Base-by-base conservation (phyloP, 2,329 filamentous ascomycete genomes). In the Trichophyton rubrum region DNA sequence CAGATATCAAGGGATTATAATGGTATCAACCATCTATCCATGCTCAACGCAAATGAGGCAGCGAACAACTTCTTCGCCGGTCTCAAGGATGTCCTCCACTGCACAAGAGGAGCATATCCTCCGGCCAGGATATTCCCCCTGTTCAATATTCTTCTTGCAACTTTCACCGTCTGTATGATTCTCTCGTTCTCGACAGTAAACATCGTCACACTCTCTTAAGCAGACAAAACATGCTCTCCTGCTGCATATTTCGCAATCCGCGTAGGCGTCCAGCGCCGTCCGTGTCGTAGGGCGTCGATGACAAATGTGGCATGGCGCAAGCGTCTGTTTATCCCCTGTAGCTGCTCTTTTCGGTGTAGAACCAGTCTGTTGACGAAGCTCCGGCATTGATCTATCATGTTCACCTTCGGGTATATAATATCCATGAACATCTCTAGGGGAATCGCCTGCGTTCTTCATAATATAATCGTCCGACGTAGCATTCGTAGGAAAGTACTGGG, bases 271-370 rank as follows among this genome's bases (percentile, higher is more conserved):
- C 1, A 76, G 66, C 22, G 73, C 67, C 56, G 72, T 69, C 17
- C 69, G 69, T 1, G 73, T 76, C 7, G 72, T 74, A 8, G 74
- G 73, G 53, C 69, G 70, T 53, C 74, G 68, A 60, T 76, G 71
- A 58, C 74, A 76, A 60, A 76, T 73, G 59, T 76, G 73, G 27
- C 73, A 76, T 4, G 74, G 71, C 9, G 72, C 68, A 7, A 76
- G 67, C 3, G 41, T 33, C 22, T 59, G 20, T 38, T 30, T 57
- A 57, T 43, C 20, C 3, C 35, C 15, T 24, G 33, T 41, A 24
- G 33, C 15, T 24, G 35, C 17, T n/a, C 11, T 41, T 1, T 17
- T 43, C 11, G 40, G 40, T 20, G 11, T 1, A 24, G 30, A 8
- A n/a, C 17, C 15, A 30, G 51, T 17, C 5, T 55, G 24, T 24